Conservation (phyloP, 495 filamentous ascomycete species). For the Lentithecium fluviatile region DNA sequence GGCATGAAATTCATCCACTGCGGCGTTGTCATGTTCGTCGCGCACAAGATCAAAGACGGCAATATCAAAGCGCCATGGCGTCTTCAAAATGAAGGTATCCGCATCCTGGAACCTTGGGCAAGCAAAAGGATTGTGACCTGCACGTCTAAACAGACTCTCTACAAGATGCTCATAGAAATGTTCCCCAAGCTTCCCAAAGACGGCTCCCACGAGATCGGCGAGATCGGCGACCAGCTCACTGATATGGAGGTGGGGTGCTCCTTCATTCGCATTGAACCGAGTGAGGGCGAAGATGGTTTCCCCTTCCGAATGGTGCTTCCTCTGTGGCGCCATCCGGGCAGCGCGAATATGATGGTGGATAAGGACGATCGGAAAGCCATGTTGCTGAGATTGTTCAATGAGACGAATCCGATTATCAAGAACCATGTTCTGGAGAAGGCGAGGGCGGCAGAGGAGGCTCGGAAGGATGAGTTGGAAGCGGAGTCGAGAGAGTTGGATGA, state of each 20-base stretch:
- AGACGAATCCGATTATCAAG: slow-evolving; percentile 62
- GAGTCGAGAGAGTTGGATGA: not conserved
- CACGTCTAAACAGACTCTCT: slow-evolving; percentile 71
- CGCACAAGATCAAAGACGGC: slow-evolving; percentile 85
- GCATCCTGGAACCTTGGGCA: slow-evolving; percentile 82
- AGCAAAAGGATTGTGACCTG: slow-evolving; percentile 71
- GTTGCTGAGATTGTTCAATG: slow-evolving; percentile 87
- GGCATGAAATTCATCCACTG: slow-evolving; percentile 95
- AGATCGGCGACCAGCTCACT: slow-evolving; percentile 81
- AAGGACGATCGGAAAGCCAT: slow-evolving; percentile 93
- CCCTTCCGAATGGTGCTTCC: slow-evolving; percentile 79
- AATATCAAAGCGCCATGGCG: slow-evolving; percentile 76
- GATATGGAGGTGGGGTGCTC: slow-evolving; percentile 88
- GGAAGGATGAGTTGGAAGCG: not conserved
- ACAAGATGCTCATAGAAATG: slow-evolving; percentile 83
- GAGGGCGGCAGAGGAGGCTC: slow-evolving; percentile 1
- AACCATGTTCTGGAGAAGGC: slow-evolving; percentile 42
- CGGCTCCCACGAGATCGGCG: slow-evolving; percentile 72
- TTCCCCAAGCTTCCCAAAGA: slow-evolving; percentile 75
- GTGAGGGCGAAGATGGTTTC: slow-evolving; percentile 67
- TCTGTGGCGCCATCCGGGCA: slow-evolving; percentile 83
- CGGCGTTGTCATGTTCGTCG: slow-evolving; percentile 97
- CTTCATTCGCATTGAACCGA: slow-evolving; percentile 76
- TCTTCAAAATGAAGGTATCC: slow-evolving; percentile 89
- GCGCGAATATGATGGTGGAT: slow-evolving; percentile 91